Evolutionary conservation across 768 basidiomycete genomes (phyloP).

Genomic region (Daedalea quercina): DNA sequence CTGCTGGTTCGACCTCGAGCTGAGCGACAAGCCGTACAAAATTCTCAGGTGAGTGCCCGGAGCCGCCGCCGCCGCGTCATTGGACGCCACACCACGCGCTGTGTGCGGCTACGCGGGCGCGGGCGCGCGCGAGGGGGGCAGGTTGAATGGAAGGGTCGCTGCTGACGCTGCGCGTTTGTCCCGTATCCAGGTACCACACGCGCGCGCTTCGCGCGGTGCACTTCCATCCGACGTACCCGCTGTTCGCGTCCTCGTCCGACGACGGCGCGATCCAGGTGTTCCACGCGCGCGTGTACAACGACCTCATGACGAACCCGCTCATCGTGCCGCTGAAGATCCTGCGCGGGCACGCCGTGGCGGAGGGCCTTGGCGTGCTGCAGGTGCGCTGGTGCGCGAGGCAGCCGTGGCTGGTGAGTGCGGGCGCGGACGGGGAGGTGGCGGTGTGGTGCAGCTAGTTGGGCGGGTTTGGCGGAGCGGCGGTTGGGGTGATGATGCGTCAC

Average conservation of each 20-base stretch:
- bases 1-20: conserved; percentile 98
- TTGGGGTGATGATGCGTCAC: not conserved
- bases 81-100: not conserved
- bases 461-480: no score
- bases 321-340: conserved; percentile 97
- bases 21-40: conserved; percentile 96
- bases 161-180: not conserved
- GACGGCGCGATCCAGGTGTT: conserved; percentile 97
- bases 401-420: conserved; percentile 90
- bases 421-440: conserved; percentile 83
- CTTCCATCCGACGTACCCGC: conserved; percentile 91
- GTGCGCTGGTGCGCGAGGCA: conserved; percentile 83
- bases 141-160: not conserved
- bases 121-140: no score
- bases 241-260: conserved; percentile 95
- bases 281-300: conserved; percentile 91
- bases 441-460: conserved; percentile 78
- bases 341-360: conserved; percentile 79
- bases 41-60: conserved; percentile 64
- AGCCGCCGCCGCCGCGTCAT: not conserved
- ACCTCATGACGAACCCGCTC: conserved; percentile 93
- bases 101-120: not conserved
- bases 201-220: conserved; percentile 89
- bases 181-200: conserved; percentile 70
- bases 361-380: conserved; percentile 88